Conservation (phyloP, 164 flowering plant genomes). For the Kalanchoe fedtschenkoi region DNA sequence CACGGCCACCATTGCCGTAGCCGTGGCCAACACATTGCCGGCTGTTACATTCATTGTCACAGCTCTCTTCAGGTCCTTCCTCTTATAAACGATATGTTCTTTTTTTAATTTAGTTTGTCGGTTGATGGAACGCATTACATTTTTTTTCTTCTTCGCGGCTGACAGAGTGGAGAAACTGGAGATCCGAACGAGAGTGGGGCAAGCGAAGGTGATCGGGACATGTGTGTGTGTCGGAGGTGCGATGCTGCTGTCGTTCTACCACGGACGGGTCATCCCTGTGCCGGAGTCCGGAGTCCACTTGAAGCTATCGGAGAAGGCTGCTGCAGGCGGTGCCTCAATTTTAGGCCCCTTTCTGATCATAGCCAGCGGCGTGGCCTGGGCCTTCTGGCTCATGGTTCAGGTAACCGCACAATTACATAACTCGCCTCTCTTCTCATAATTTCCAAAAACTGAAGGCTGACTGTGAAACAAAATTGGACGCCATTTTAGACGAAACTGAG, state of each 20-base stretch:
- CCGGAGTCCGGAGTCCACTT: slow-evolving; percentile 48
- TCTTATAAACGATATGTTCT: background rate
- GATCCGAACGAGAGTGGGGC: slow-evolving; percentile 39
- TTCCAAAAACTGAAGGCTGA: background rate
- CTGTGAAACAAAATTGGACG: background rate
- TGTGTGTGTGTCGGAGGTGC: slow-evolving; percentile 78
- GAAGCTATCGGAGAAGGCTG: slow-evolving; percentile 33
- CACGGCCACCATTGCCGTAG: slow-evolving; percentile 42
- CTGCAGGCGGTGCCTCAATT: slow-evolving; percentile 13
- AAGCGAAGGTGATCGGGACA: slow-evolving; percentile 73
- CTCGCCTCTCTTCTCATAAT: background rate
- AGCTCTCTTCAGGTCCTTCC: slow-evolving; percentile 26
- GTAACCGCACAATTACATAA: slow-evolving; percentile 14
- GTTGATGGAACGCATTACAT: background rate
- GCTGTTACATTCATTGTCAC: slow-evolving; percentile 54
- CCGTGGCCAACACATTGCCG: slow-evolving; percentile 34
- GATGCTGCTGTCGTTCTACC: slow-evolving; percentile 76
- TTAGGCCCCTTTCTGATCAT: slow-evolving; percentile 52
- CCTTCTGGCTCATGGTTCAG: slow-evolving; percentile 65
- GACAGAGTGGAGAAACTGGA: slow-evolving; percentile 53
- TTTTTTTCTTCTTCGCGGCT: background rate
- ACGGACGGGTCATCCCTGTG: slow-evolving; percentile 39
- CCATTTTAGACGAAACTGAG: slow-evolving; percentile 21
- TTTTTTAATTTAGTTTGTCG: background rate
- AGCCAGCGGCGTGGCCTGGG: slow-evolving; percentile 45